Evolutionary conservation across 108 stramenopile genomes (phyloP), one percentile per base, ranked within the genome.

Genomic region (Heterococcus sp.): DNA sequence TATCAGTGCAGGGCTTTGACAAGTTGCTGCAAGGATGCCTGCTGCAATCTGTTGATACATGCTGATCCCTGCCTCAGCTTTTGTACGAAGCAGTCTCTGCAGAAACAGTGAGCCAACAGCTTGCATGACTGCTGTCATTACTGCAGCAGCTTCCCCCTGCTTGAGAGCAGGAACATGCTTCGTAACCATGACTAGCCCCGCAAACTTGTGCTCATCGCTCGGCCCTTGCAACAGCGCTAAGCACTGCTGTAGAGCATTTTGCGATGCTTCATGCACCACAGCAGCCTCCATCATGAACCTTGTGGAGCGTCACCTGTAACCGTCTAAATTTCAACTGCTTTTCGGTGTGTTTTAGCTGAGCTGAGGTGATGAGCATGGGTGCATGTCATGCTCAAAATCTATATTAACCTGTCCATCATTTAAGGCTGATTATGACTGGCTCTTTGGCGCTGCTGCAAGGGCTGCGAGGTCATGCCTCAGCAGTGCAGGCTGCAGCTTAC

Each of bases 161-260:
- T 35, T 39, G 65, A 81, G 79, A 14, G 75, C 75, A 5, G 35
- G 79, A n/a, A 81, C 79, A 72, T 81, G 79, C 71, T 81, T 81
- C 11, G 79, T 70, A 5, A 81, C 79, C 79, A 81, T 81, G 28
- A 81, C 67, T 35, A 84, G 75, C 67, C 81, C 77, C 11, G 81
- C 80, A 68, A 84, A 84, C 73, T 82, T 84, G 81, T 84, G 79
- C 75, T 84, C 81, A 2, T 82, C 75, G 29, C 79, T 75, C 14
- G 66, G 66, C 35, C 80, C 75, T 4, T 32, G 27, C 27, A 76
- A 69, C 66, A 84, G 81, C 74, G 75, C 82, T 67, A 82, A 81
- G 75, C 80, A 78, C 30, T 82, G 83, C 28, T 78, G 76, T 26
- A 81, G 71, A 28, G 73, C 69, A n/a, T n/a, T n/a, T n/a, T n/a